A percentile compares a stretch with the other conserved stretches of the same genome.
These are phyloP conservation scores for Ambrosia hybrid DNA, from an alignment of 140 eudicot species.

Conservation along the genomic window DNA sequence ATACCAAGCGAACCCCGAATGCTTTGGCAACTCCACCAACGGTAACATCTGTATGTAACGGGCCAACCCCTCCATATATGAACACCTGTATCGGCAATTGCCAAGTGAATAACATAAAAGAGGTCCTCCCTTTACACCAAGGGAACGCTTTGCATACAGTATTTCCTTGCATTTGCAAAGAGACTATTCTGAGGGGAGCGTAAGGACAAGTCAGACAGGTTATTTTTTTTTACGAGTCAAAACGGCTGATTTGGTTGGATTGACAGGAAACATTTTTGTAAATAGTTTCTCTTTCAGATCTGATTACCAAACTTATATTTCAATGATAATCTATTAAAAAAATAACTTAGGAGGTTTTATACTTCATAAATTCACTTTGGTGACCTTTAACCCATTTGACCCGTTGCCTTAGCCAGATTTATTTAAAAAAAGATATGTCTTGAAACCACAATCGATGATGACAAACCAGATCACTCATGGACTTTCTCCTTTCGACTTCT, in stretches of 20 bases:
- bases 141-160: not conserved
- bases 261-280: not conserved
- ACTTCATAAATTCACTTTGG: not conserved
- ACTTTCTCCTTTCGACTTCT: slow-evolving; percentile 71
- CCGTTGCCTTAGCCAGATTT: not conserved
- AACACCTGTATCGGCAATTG: slow-evolving; percentile 55
- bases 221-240: not conserved
- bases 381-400: not conserved
- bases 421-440: not conserved
- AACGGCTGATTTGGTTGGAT: not conserved
- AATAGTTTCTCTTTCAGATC: not conserved
- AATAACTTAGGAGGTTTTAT: slow-evolving; percentile 1
- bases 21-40: slow-evolving; percentile 96
- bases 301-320: not conserved
- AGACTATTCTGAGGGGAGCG: no score
- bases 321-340: not conserved
- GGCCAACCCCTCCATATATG: slow-evolving; percentile 93
- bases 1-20: slow-evolving; percentile 83
- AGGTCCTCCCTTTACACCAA: not conserved
- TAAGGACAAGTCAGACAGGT: no score
- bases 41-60: slow-evolving; percentile 86
- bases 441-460: slow-evolving; percentile 10
- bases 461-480: slow-evolving; percentile 72
- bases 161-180: not conserved
- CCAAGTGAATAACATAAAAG: slow-evolving; percentile 6